Percentiles rank a stretch among this genome's conserved stretches.
phyloP scores from a whole-genome alignment of 1,284 basidiomycete genomes.

The Peniophora sp. region DNA sequence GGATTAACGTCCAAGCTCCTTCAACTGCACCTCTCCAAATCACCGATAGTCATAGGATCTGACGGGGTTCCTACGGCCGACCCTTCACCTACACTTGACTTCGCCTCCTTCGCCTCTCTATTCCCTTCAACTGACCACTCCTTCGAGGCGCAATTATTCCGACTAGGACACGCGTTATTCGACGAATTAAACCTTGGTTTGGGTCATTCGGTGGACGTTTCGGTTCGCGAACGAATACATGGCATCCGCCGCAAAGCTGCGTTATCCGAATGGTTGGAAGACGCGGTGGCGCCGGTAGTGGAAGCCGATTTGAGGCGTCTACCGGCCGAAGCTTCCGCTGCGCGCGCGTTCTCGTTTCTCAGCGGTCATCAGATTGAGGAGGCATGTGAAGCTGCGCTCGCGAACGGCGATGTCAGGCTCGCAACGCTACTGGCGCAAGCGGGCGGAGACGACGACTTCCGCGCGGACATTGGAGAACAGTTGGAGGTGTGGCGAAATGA shows the following conservation, averaged over 20 bases:
- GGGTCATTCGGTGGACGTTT: slow-evolving; percentile 42
- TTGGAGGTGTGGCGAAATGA: slow-evolving; percentile 81
- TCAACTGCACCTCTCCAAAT: slow-evolving; percentile 72
- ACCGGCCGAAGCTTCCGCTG: slow-evolving; percentile 35
- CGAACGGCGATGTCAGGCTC: slow-evolving; percentile 76
- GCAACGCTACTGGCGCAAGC: slow-evolving; percentile 90
- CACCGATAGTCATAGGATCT: slow-evolving; percentile 53
- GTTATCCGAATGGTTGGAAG: slow-evolving; percentile 81
- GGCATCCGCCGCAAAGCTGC: slow-evolving; percentile 73
- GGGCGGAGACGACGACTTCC: slow-evolving; percentile 74
- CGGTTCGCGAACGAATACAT: slow-evolving; percentile 53
- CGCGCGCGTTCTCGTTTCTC: slow-evolving; percentile 70
- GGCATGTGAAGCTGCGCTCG: slow-evolving; percentile 72
- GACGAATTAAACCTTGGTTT: slow-evolving; percentile 73
- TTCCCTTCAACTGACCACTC: slow-evolving; percentile 72
- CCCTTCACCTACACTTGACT: slow-evolving; percentile 56
- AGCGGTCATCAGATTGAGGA: slow-evolving; percentile 85
- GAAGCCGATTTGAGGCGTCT: slow-evolving; percentile 66
- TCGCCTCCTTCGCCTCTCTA: slow-evolving; percentile 69
- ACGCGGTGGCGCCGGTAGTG: slow-evolving; percentile 65
- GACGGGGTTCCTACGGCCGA: slow-evolving; percentile 51
- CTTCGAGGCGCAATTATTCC: slow-evolving; percentile 77
- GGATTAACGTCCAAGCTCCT: slow-evolving; percentile 61
- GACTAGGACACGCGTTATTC: slow-evolving; percentile 86
- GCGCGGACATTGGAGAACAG: slow-evolving; percentile 72